Evolutionary conservation across 306 rosid species (phyloP), one percentile per base, ranked within the genome.

Genomic region (Abrus precatorius): DNA sequence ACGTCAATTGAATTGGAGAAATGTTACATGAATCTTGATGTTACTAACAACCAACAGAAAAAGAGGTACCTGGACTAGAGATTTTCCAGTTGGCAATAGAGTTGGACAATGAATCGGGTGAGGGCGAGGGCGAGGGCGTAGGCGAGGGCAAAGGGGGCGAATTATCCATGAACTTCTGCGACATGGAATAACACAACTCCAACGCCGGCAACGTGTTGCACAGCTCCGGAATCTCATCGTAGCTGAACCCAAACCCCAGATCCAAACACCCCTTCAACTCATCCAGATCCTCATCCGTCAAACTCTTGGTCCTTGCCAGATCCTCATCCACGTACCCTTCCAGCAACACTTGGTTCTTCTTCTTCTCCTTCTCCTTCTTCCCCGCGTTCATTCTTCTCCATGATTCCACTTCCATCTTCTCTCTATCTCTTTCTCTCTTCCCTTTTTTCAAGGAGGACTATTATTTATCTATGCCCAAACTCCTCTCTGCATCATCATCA

Each of bases 161-260:
- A 11, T 45, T 62, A 2, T 59, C 45, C 62, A 81, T 90, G 78
- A 80, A 91, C 85, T 89, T 91, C 78, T 90, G 94, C 63, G 90
- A 89, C 91, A 94, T 91, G 9, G 97, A 92, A 77, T 94, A 92
- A 33, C 97, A 94, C 54, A 94, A 87, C 67, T 94, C 95, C 0
- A 94, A 91, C 2, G 97, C 98, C 0, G 97, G 98, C 80, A 94
- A 88, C 0, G 97, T 94, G 88, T 91, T 94, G 34, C 94, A 87
- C 9, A 94, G 92, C 91, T 91, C 94, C 0, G 97, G 98, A 74
- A 94, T 94, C 82, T 94, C 97, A 2, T 94, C 90, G 28, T 94
- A 94, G 79, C 91, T 90, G 87, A 94, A 94, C 1, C 97, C 97
- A 59, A 94, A 94, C 9, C 98, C 97, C 2, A 92, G 93, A 92